Evolutionary conservation across 169 alveolate species (phyloP), one percentile per base, ranked within the genome.

Genomic region (Ichthyophthirius multifiliis): DNA sequence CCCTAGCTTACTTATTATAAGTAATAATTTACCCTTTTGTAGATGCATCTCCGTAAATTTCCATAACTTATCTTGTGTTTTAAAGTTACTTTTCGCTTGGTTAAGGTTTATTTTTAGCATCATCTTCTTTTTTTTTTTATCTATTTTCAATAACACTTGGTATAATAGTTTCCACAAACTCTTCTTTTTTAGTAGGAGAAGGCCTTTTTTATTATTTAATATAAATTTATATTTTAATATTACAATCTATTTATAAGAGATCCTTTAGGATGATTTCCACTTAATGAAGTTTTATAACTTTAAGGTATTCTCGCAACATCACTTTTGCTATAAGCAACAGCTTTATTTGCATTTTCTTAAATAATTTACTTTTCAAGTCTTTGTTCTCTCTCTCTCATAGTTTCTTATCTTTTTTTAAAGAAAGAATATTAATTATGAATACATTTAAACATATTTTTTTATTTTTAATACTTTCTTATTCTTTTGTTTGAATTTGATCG

Each of bases 251-350:
- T 34, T 18, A 64, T 45, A 37, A 46, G 35, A 32, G 74, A 34
- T 1, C 43, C 27, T 16, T 35, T 46, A 12, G 86, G 67, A 5
- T 67, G 6, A 12, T 64, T 65, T 12, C 64, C 82, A 48, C 82
- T 44, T 20, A 81, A 43, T 1, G 86, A 47, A 0, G 86, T 73
- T 81, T 81, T 81, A 43, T 73, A 81, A 9, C 80, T 64, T 10
- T 37, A 37, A 27, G 86, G 86, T 7, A 81, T 71, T 81, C 76
- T 81, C 4, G 86, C 86, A 35, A 81, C 81, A 71, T 81, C 86
- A 39, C 47, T 41, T 48, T 44, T 45, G 4, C 76, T 71, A 73
- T 67, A 45, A 15, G 86, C 82, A 48, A 81, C 86, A 32, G 82
- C 74, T 9, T 47, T 71, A 15, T 81, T 76, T 37, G 71, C 76